phyloP scores from a whole-genome alignment of 108 stramenopile species.

The Discostella stelligeroides region DNA sequence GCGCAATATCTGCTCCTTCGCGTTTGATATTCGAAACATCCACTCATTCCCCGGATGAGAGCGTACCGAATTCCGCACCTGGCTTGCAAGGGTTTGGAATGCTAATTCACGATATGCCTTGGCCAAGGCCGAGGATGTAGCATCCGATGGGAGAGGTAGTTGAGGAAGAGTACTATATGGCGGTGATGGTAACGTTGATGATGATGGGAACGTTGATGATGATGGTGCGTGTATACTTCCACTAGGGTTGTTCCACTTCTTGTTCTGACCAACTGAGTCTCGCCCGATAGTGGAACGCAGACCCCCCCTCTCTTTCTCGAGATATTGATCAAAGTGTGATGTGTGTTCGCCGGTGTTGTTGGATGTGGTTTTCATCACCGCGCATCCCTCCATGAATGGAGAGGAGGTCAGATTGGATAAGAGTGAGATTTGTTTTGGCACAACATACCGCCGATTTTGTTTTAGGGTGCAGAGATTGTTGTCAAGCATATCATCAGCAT shows the following conservation, averaged over 20 bases:
- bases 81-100: conserved; percentile 65
- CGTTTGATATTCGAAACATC: conserved; percentile 48
- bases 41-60: conserved; percentile 60
- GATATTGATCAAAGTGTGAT: not conserved
- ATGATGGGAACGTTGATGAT: not conserved
- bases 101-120: conserved; percentile 56
- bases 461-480: no score
- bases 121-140: conserved; percentile 59
- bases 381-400: not conserved
- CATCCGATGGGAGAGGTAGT: conserved; percentile 42
- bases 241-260: not conserved
- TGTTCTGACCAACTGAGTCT: not conserved
- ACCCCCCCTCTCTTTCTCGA: not conserved
- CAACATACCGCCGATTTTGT: not conserved
- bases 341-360: no score
- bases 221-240: no score
- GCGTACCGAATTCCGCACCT: conserved; percentile 50
- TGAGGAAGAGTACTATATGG: not conserved
- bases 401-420: not conserved
- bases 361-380: not conserved
- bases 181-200: not conserved
- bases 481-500: not conserved
- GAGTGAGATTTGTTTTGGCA: conserved; percentile 3
- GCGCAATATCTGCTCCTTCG: not conserved
- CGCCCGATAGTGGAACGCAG: not conserved